These are phyloP conservation scores for Penicillium glabrum DNA, from an alignment of 2,329 filamentous ascomycete genomes.

Conservation along the genomic window DNA sequence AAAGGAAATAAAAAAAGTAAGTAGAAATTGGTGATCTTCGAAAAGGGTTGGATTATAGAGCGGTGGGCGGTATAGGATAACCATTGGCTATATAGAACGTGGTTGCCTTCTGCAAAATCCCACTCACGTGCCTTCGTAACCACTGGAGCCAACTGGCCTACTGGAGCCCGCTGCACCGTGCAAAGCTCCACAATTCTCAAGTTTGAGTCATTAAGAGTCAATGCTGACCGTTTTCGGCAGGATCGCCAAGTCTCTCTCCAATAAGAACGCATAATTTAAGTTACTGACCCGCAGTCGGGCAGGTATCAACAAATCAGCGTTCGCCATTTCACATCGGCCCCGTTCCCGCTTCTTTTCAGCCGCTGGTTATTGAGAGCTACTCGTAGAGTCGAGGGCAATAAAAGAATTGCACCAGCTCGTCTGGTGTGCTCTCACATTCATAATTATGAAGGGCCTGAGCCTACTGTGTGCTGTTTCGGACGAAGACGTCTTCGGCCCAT, in stretches of 20 bases:
- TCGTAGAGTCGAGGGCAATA: background rate
- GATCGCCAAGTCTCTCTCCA: background rate
- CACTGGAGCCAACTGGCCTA: background rate
- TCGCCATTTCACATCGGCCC: background rate
- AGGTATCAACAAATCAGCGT: background rate
- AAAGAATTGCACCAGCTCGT: background rate
- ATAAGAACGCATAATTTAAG: background rate
- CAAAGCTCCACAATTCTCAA: background rate
- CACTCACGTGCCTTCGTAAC: background rate
- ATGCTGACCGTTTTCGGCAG: background rate
- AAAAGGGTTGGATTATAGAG: background rate
- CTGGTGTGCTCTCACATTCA: background rate
- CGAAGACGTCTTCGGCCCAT: constrained; percentile 29
- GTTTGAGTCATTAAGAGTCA: background rate
- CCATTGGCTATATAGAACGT: background rate
- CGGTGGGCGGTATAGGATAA: background rate
- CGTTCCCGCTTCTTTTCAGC: background rate
- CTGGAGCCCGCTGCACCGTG: background rate
- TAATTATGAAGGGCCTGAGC: constrained; percentile 5
- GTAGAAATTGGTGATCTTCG: background rate
- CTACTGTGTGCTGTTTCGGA: constrained; percentile 13
- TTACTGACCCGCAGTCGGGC: background rate
- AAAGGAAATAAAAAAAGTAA: background rate
- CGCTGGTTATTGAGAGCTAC: background rate
- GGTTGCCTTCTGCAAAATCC: background rate